These are phyloP conservation scores for Botrytis aclada DNA, from an alignment of 2,329 filamentous ascomycete genomes.

Conservation along the genomic window DNA sequence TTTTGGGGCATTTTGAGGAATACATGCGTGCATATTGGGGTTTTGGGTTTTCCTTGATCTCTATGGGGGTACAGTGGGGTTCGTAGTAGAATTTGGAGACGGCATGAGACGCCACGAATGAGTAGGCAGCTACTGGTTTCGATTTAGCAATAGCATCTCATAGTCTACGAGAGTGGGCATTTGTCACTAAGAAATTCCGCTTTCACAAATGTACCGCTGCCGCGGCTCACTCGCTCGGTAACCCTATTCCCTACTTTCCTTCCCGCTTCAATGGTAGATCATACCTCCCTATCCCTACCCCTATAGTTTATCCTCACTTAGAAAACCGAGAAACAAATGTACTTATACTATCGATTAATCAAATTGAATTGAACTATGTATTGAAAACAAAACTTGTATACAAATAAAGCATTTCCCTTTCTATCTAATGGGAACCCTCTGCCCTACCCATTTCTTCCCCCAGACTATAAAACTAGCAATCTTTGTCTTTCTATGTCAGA, in stretches of 20 bases:
- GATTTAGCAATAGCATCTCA: neutral
- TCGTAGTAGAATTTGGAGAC: neutral
- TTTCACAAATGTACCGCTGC: neutral
- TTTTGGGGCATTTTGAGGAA: neutral
- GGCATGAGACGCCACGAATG: neutral
- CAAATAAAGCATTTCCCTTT: slow-evolving; percentile 10
- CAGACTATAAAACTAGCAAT: neutral
- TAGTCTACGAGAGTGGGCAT: neutral
- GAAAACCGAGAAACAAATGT: neutral
- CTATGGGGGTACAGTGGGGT: neutral
- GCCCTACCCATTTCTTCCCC: neutral
- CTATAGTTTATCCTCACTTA: neutral
- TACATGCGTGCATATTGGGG: slow-evolving; percentile 11
- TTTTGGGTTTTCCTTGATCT: slow-evolving; percentile 10
- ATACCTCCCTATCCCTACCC: neutral
- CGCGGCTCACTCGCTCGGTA: neutral
- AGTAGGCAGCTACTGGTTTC: neutral
- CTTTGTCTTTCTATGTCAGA: slow-evolving; percentile 1
- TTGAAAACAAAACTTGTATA: slow-evolving; percentile 18
- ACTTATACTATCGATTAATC: slow-evolving; percentile 8
- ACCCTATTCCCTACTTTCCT: neutral
- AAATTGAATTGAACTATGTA: neutral
- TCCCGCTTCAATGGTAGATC: neutral
- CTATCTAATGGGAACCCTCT: neutral
- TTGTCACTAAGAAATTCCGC: neutral